Conservation (phyloP, 805 yeast species). For the Candida manassasensis region DNA sequence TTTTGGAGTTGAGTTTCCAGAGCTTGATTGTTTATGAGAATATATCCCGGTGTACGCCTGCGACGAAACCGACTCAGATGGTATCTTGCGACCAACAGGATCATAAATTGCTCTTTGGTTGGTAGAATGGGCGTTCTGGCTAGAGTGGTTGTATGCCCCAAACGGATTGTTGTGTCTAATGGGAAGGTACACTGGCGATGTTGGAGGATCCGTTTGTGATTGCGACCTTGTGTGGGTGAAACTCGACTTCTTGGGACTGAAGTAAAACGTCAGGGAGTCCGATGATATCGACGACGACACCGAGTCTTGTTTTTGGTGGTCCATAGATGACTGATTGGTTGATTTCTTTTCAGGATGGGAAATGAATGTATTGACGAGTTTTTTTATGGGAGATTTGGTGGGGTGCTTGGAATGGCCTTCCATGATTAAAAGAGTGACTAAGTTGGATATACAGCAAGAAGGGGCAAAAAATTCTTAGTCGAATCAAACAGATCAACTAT, state of each 20-base stretch:
- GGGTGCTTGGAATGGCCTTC: slow-evolving; percentile 1
- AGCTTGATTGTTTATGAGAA: background rate
- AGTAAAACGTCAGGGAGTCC: slow-evolving; percentile 2
- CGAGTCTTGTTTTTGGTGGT: background rate
- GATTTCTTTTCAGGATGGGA: background rate
- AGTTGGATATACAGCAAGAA: slow-evolving; percentile 1
- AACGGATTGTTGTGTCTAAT: slow-evolving; percentile 3
- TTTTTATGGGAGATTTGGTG: background rate
- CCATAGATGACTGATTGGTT: background rate
- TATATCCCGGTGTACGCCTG: slow-evolving; percentile 1
- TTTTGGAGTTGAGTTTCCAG: background rate
- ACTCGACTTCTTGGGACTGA: background rate
- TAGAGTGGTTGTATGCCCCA: background rate
- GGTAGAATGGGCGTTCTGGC: background rate
- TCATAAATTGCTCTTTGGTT: background rate
- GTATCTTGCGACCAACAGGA: background rate
- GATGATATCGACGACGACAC: slow-evolving; percentile 3
- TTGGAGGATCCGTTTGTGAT: background rate
- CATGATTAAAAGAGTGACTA: slow-evolving; percentile 1
- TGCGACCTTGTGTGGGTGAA: background rate
- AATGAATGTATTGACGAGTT: slow-evolving; percentile 1
- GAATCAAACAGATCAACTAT: no score
- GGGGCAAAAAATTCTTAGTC: no score
- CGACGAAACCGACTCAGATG: background rate
- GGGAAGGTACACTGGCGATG: slow-evolving; percentile 1